These are phyloP conservation scores for Candolleomyces eurysporus DNA, from an alignment of 768 basidiomycete species.

Conservation along the genomic window DNA sequence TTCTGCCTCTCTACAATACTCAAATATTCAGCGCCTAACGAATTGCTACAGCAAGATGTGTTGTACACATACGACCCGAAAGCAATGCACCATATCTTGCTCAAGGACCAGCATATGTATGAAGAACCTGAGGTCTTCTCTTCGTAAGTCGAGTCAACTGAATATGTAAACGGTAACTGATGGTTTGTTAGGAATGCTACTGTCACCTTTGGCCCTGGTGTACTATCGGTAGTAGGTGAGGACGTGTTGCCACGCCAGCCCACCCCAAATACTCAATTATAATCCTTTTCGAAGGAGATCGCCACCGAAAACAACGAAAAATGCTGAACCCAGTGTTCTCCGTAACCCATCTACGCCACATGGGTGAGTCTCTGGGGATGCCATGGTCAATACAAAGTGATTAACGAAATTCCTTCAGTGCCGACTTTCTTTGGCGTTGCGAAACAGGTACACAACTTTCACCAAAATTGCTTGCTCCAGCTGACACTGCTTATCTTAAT, in stretches of 20 bases:
- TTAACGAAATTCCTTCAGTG: slow-evolving; percentile 16
- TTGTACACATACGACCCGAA: slow-evolving; percentile 44
- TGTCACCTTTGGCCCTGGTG: slow-evolving; percentile 25
- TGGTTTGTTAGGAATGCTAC: slow-evolving; percentile 10
- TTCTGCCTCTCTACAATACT: neutral
- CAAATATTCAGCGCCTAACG: neutral
- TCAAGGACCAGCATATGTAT: slow-evolving; percentile 29
- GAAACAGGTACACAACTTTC: slow-evolving; percentile 18
- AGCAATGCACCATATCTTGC: slow-evolving; percentile 42
- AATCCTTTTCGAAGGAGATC: slow-evolving; percentile 28
- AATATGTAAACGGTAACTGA: too few relatives aligned
- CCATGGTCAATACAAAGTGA: neutral
- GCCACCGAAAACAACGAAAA: slow-evolving; percentile 41
- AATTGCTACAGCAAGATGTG: slow-evolving; percentile 22
- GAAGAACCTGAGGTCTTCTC: slow-evolving; percentile 10
- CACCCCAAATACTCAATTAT: neutral
- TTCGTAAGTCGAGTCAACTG: neutral
- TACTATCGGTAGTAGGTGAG: slow-evolving; percentile 25
- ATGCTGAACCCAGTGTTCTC: slow-evolving; percentile 47
- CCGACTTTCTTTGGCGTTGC: slow-evolving; percentile 32
- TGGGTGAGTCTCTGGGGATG: slow-evolving; percentile 21
- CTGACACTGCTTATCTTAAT: neutral
- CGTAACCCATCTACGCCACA: slow-evolving; percentile 35
- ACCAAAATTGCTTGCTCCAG: neutral
- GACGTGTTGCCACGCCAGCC: neutral